Evolutionary conservation across 2,329 filamentous ascomycete genomes (phyloP).

Genomic region (Colletotrichum magnum): DNA sequence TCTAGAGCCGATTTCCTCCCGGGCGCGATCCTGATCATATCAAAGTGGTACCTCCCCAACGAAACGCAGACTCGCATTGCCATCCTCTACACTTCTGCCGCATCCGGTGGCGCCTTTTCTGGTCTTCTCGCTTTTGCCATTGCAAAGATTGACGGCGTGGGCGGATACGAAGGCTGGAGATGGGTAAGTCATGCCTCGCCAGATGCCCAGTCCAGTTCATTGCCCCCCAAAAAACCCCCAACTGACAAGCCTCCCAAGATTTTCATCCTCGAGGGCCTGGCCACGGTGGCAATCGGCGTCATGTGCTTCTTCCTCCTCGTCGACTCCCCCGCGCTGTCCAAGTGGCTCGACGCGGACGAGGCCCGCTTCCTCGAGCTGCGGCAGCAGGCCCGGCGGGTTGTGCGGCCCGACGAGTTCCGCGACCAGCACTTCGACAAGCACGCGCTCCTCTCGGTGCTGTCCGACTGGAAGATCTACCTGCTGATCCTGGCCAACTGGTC

Average conservation of each 20-base stretch:
- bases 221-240: background rate
- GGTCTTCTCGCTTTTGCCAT: constrained; percentile 61
- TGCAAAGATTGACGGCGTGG: constrained; percentile 60
- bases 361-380: constrained; percentile 57
- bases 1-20: constrained; percentile 50
- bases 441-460: constrained; percentile 55
- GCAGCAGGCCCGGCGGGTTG: constrained; percentile 49
- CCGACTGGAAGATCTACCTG: constrained; percentile 62
- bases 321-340: constrained; percentile 54
- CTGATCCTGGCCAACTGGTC: constrained; percentile 60
- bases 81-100: constrained; percentile 53
- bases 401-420: constrained; percentile 43
- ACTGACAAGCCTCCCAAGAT: constrained; percentile 50
- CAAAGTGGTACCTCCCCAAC: constrained; percentile 51
- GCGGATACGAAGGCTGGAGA: constrained; percentile 60
- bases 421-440: constrained; percentile 51
- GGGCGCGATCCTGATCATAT: constrained; percentile 50
- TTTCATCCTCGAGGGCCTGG: constrained; percentile 66
- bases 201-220: too few relatives aligned
- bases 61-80: constrained; percentile 49
- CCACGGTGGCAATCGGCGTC: constrained; percentile 55
- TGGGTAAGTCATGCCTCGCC: constrained; percentile 49
- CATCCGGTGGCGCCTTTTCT: constrained; percentile 59
- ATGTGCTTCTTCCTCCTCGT: constrained; percentile 62
- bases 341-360: constrained; percentile 56